phyloP scores from a whole-genome alignment of 192 early-diverging fungal species.

The Podila epigama region DNA sequence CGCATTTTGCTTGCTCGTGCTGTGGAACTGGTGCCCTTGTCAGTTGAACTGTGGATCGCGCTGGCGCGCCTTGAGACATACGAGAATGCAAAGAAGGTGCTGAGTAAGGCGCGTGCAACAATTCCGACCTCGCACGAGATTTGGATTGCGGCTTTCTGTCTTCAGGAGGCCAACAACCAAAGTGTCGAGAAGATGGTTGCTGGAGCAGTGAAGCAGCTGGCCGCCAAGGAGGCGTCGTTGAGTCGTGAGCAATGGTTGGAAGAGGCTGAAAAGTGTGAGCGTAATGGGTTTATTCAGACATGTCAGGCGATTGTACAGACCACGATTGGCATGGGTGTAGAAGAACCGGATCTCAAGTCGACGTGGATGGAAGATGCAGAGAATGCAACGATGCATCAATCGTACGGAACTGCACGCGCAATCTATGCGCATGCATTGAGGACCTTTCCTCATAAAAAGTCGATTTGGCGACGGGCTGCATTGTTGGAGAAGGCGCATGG shows the following conservation, averaged over 20 bases:
- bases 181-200: conserved; percentile 75
- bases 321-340: conserved; percentile 80
- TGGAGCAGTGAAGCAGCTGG: conserved; percentile 73
- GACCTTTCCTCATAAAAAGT: conserved; percentile 76
- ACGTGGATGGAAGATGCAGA: conserved; percentile 95
- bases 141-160: conserved; percentile 92
- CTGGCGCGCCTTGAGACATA: conserved; percentile 91
- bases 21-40: conserved; percentile 90
- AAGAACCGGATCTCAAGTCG: conserved; percentile 76
- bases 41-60: conserved; percentile 95
- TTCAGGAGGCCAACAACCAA: conserved; percentile 74
- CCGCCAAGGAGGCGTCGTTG: conserved; percentile 69
- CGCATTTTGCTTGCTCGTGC: conserved; percentile 90
- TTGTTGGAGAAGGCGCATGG: conserved; percentile 88
- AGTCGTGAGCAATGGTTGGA: conserved; percentile 89
- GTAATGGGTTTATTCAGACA: conserved; percentile 76
- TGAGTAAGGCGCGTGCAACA: conserved; percentile 86
- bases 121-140: conserved; percentile 93
- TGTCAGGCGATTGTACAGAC: conserved; percentile 87
- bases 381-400: conserved; percentile 62
- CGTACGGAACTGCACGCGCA: conserved; percentile 83
- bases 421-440: conserved; percentile 85
- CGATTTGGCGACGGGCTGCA: conserved; percentile 88
- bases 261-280: conserved; percentile 84
- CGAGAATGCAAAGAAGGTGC: conserved; percentile 85